phyloP scores from a whole-genome alignment of 768 basidiomycete species.

The Panellus pusillus region DNA sequence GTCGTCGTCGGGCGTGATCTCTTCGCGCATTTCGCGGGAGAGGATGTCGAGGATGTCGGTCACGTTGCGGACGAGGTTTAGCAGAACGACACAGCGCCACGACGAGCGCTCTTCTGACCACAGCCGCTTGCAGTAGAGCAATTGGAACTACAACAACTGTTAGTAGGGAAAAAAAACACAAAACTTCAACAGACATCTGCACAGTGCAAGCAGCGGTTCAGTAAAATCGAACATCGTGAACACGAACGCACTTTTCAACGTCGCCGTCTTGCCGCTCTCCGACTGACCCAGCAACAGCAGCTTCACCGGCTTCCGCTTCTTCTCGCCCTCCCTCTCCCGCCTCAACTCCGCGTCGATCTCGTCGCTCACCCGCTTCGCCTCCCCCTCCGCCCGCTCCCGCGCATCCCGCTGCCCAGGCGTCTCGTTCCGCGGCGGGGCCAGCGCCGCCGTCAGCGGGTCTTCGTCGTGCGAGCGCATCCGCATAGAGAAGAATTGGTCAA shows the following conservation, averaged over 20 bases:
- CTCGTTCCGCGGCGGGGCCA: constrained; percentile 68
- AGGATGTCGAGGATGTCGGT: constrained; percentile 61
- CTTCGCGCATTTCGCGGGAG: constrained; percentile 54
- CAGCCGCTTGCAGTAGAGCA: constrained; percentile 68
- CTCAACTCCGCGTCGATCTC: constrained; percentile 75
- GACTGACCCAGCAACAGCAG: constrained; percentile 64
- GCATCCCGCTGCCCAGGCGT: constrained; percentile 52
- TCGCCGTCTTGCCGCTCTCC: constrained; percentile 80
- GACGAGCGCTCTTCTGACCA: constrained; percentile 69
- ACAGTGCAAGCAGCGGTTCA: constrained; percentile 7
- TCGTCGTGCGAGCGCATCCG: constrained; percentile 35
- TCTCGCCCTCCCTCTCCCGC: constrained; percentile 55
- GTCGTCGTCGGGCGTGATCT: constrained; percentile 1
- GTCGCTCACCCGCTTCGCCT: constrained; percentile 65
- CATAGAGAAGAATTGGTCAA: neutral
- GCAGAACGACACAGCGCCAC: constrained; percentile 76
- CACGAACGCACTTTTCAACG: constrained; percentile 62
- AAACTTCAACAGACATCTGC: neutral
- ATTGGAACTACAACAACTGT: constrained; percentile 58
- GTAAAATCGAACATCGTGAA: neutral
- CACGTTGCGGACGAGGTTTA: constrained; percentile 78
- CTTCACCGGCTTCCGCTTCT: constrained; percentile 69
- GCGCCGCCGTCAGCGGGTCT: constrained; percentile 61
- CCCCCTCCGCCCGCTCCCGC: constrained; percentile 61
- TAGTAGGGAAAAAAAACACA: too few relatives aligned